Conservation (phyloP, 2,329 filamentous ascomycete species). For the Sporothrix protearum region DNA sequence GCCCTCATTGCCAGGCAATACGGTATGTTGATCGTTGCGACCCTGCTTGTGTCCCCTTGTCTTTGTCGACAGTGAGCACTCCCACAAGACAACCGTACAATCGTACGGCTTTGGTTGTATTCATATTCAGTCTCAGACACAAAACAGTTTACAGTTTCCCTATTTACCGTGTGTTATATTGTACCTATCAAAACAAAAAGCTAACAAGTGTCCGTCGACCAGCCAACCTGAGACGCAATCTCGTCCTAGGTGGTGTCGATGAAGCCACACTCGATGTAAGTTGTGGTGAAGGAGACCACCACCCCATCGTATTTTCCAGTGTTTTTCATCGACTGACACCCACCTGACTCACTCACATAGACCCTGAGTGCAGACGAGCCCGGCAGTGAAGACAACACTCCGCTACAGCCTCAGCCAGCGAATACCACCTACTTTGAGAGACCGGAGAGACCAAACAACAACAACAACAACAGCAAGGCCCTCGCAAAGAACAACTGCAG, state of each 20-base stretch:
- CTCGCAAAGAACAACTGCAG: not conserved
- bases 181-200: not conserved
- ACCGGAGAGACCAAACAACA: not conserved
- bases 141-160: not conserved
- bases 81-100: not conserved
- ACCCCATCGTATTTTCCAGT: not conserved
- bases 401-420: not conserved
- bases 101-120: not conserved
- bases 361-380: conserved; percentile 40
- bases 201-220: not conserved
- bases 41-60: not conserved
- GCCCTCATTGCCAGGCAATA: conserved; percentile 52
- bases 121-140: not conserved
- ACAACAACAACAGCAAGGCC: not conserved
- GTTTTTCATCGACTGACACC: not conserved
- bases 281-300: not conserved
- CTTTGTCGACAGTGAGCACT: not conserved
- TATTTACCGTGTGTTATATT: not conserved
- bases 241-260: conserved; percentile 48
- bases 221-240: conserved; percentile 48
- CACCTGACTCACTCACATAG: not conserved
- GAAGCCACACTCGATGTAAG: conserved; percentile 37
- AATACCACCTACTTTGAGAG: not conserved
- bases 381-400: not conserved
- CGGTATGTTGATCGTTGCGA: conserved; percentile 41